Evolutionary conservation across 2,329 filamentous ascomycete genomes (phyloP), one percentile per base, ranked within the genome.

Genomic region (Scedosporium dehoogii): DNA sequence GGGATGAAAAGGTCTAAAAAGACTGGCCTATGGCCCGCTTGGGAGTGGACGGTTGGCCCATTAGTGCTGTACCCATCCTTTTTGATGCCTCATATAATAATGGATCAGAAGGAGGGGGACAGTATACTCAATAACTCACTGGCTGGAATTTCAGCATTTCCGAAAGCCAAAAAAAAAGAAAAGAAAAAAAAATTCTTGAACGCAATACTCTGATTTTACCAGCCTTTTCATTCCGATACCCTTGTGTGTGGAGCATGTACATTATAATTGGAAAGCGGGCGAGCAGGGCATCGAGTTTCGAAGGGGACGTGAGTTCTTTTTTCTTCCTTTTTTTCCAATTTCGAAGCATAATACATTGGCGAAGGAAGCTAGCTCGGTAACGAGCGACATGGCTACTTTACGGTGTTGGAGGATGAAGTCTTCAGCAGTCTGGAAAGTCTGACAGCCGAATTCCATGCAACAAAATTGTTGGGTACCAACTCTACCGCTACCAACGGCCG

Each of bases 381-480:
- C 23, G 51, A 55, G 51, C 51, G 7, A 23, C 23, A 12, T 3
- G 21, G 23, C 51, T 55, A 25, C 51, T 55, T 27, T 6, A 14
- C 12, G 23, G 51, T 55, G 18, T 27, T 23, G 23, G 23, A 14
- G 23, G 51, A 55, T 55, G 51, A 55, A 55, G 51, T 25, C 51
- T 23, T 55, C 25, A 25, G 16, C 56, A 58, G 12, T 33, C 12
- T 14, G 16, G 29, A 41, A 41, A 41, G 18, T 14, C 18, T 21
- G 12, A 23, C 7, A 23, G 6, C 51, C 18, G 23, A 55, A 55
- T 55, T 55, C 51, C 51, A 58, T n/a, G 23, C 56, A 58, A 14
- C 25, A 58, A 58, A 58, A 42, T 58, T 42, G 38, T 58, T 58
- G 56, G 51, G 51, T 55, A 55, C 51, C 51, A 25, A 55, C 51